Percentiles rank a stretch among this genome's conserved stretches.
phyloP scores from a whole-genome alignment of 257 asterid species.

The Fraxinus pennsylvanica region DNA sequence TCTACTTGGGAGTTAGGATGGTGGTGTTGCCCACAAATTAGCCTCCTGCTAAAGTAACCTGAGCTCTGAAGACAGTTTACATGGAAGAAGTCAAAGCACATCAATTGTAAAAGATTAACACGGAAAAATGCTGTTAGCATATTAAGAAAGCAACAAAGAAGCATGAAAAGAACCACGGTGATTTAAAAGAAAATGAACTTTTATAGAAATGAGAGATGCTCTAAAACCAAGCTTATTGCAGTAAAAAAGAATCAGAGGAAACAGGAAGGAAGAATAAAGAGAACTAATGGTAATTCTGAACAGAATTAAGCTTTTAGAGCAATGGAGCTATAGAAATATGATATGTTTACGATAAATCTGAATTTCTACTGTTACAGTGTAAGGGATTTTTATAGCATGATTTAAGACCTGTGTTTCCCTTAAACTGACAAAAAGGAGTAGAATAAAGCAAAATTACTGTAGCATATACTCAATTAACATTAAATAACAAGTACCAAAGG shows the following conservation, averaged over 20 bases:
- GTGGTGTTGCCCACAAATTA: slow-evolving; percentile 9
- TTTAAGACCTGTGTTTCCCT: background rate
- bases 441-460: background rate
- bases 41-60: slow-evolving; percentile 1
- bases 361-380: background rate
- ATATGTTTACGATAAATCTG: background rate
- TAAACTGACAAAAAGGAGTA: background rate
- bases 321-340: background rate
- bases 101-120: background rate
- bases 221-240: background rate
- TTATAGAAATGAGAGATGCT: background rate
- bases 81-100: background rate
- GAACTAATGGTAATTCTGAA: background rate
- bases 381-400: background rate
- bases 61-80: background rate
- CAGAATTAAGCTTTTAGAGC: background rate
- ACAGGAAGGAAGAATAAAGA: background rate
- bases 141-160: slow-evolving; percentile 15
- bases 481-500: background rate
- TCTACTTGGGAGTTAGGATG: background rate
- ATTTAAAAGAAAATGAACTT: background rate
- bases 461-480: background rate
- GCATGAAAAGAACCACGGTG: slow-evolving; percentile 1
- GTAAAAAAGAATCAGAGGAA: background rate
- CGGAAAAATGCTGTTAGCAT: background rate